Base-by-base conservation (phyloP, 2,329 filamentous ascomycete species). In the Cladosporium velox region DNA sequence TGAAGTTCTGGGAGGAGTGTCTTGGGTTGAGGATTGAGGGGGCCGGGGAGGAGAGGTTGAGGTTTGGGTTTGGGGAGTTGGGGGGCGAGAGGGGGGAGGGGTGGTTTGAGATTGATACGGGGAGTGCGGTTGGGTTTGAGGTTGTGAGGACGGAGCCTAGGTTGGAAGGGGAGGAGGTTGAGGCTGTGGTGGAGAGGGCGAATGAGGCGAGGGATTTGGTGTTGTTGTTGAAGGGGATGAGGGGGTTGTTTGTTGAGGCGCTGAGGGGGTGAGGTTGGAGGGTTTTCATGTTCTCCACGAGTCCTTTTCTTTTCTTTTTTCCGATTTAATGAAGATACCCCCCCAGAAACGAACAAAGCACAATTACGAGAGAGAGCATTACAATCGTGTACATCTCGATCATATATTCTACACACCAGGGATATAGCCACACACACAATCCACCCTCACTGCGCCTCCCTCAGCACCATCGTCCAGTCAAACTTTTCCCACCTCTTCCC, bases 1-100 rank as follows among this genome's bases (percentile, higher is more conserved):
- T 99, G 55, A 91, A 93, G 71, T 98, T 98, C 77, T 99, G 95
- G 95, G 91, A 96, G 77, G 90, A 90, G 64, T 95, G 94, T 76
- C 82, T 99, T 67, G 93, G 94, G 66, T 79, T 98, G 76, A 85
- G 90, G 67, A 96, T 99, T 74, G 94, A 98, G 76, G 94, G 94
- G 1, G 91, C 91, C 0, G 75, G 75, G 4, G 69, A 72, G 18
- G 89, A 91, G 69, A 93, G 91, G 30, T 83, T 99, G 72, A 94
- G 94, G 78, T 97, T 99, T 77, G 86, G 95, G 2, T 99, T 92
- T 76, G 91, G 88, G 32, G 91, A 96, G 77, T 83, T 98, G 55
- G 88, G 96, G 81, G 87, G 95, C 75, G 93, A 91, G 90, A 91
- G 93, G 72, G 86, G 88, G 67, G 93, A 98, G 80, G 93, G 91